Evolutionary conservation across 2,329 filamentous ascomycete genomes (phyloP).

Genomic region (Hymenoscyphus infarciens): DNA sequence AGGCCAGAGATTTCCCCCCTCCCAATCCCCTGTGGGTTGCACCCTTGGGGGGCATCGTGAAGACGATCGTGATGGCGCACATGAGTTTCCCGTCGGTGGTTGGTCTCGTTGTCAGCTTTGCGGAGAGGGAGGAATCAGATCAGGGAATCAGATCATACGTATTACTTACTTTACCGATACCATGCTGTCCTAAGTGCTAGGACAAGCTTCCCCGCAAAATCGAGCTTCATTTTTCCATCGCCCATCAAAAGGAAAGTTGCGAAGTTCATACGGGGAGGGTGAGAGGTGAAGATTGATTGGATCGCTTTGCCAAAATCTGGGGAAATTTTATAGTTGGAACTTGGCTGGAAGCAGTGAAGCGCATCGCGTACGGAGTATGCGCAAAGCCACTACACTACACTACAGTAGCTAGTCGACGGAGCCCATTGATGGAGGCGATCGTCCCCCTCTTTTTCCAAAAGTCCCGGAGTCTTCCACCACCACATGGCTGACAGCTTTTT

Average conservation of each 20-base stretch:
- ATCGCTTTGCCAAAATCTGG: conserved; percentile 11
- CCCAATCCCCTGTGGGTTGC: not conserved
- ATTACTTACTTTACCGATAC: not conserved
- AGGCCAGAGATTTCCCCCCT: not conserved
- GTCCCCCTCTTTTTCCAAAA: not conserved
- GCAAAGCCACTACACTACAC: not conserved
- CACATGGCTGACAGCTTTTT: not conserved
- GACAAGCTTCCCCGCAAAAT: conserved; percentile 23
- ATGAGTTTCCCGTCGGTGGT: not conserved
- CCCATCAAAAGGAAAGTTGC: conserved; percentile 9
- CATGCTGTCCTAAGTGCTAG: not conserved
- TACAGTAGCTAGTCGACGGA: not conserved
- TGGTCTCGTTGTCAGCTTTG: not conserved
- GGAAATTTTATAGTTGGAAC: conserved; percentile 4
- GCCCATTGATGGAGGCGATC: not conserved
- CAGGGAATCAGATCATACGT: not conserved
- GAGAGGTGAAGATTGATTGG: not conserved
- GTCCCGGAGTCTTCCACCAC: not conserved
- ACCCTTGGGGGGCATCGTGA: conserved; percentile 1
- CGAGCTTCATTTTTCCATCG: not conserved
- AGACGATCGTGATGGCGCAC: not conserved
- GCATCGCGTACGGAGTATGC: not conserved
- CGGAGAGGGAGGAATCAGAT: not conserved
- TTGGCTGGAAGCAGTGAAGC: not conserved
- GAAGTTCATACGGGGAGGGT: not conserved